Percentiles rank a stretch among this genome's conserved stretches.
phyloP scores from a whole-genome alignment of 352 stramenopile species.

The Globisporangium emineosum region DNA sequence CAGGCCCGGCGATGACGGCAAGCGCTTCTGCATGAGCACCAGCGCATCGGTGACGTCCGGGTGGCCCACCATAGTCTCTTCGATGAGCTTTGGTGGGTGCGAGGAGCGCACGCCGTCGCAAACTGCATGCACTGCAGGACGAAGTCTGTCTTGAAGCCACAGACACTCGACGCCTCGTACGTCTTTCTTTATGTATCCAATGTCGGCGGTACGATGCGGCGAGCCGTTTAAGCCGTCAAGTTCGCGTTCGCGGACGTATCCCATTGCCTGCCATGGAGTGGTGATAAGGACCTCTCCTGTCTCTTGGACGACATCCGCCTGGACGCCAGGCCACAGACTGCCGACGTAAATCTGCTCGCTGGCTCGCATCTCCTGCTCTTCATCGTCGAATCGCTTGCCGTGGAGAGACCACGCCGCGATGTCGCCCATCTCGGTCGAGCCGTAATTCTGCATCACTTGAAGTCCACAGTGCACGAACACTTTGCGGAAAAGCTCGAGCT shows the following conservation, averaged over 20 bases:
- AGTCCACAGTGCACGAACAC: conserved; percentile 61
- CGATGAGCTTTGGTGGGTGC: conserved; percentile 38
- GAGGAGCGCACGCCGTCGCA: conserved; percentile 24
- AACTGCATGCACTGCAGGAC: conserved; percentile 33
- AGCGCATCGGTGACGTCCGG: conserved; percentile 51
- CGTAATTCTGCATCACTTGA: conserved; percentile 83
- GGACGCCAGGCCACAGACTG: conserved; percentile 65
- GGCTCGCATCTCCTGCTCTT: conserved; percentile 38
- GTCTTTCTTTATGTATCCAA: conserved; percentile 27
- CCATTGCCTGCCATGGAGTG: conserved; percentile 78
- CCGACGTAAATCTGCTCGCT: conserved; percentile 55
- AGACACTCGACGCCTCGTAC: conserved; percentile 33
- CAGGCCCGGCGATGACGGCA: not conserved
- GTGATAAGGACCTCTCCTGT: conserved; percentile 66
- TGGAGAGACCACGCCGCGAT: conserved; percentile 70
- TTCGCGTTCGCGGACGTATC: conserved; percentile 58
- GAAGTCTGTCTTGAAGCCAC: conserved; percentile 71
- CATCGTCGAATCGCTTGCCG: conserved; percentile 36
- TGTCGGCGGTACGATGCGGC: conserved; percentile 57
- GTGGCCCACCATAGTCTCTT: conserved; percentile 34
- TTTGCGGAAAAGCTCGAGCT: conserved; percentile 44
- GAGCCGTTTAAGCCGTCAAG: conserved; percentile 41
- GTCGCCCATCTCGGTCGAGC: conserved; percentile 78
- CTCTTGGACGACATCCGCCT: conserved; percentile 32
- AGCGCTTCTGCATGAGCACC: conserved; percentile 37